phyloP scores from a whole-genome alignment of 192 early-diverging fungal genomes.

The Linnemannia zychae region DNA sequence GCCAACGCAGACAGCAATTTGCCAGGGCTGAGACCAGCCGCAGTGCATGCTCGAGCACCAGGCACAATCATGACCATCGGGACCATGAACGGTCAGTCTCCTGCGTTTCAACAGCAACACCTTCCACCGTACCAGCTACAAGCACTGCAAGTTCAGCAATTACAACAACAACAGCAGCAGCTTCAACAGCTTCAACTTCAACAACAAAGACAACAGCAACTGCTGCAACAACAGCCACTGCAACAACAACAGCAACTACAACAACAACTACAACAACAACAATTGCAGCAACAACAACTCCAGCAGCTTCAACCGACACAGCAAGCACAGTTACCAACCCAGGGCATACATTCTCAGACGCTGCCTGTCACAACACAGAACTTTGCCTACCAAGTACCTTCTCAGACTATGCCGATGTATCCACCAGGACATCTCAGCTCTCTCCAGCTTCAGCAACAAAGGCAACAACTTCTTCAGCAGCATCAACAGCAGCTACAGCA shows the following conservation, averaged over 20 bases:
- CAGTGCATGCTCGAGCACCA: neutral
- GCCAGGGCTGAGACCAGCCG: neutral
- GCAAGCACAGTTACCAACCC: neutral
- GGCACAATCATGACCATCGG: neutral
- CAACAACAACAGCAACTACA: constrained; percentile 17
- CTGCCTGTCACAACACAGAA: neutral
- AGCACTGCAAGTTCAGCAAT: constrained; percentile 4
- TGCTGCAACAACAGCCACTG: neutral
- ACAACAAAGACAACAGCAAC: neutral
- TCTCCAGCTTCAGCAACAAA: constrained; percentile 14
- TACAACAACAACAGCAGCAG: constrained; percentile 3
- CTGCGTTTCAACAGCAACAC: constrained; percentile 19
- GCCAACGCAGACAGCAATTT: constrained; percentile 8
- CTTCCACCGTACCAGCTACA: constrained; percentile 15
- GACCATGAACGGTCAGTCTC: constrained; percentile 5
- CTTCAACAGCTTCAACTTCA: constrained; percentile 9
- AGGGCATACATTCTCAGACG: neutral
- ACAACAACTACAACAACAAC: constrained; percentile 5
- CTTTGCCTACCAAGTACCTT: constrained; percentile 8
- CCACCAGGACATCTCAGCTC: neutral
- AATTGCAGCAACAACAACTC: neutral
- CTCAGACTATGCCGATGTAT: constrained; percentile 7
- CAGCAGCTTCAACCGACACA: neutral
- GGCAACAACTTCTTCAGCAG: constrained; percentile 17
- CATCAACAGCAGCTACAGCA: constrained; percentile 17